phyloP scores from a whole-genome alignment of 2,329 filamentous ascomycete species.

The Aspergillus costaricaensis region DNA sequence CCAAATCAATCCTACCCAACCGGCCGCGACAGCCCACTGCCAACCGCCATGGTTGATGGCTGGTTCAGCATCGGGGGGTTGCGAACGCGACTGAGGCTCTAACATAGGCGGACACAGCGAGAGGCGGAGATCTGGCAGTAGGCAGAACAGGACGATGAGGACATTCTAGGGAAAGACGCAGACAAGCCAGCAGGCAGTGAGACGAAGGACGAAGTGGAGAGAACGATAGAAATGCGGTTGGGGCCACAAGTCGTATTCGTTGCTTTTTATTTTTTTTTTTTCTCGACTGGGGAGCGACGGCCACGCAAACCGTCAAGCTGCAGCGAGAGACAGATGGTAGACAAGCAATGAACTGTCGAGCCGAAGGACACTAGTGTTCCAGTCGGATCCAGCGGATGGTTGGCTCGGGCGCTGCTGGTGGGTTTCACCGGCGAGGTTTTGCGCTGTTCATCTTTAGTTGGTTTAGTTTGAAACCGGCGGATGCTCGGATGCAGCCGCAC shows the following conservation, averaged over 20 bases:
- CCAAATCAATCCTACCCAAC: conserved; percentile 56
- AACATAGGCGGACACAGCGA: conserved; percentile 31
- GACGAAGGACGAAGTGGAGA: not conserved
- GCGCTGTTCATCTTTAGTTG: no score
- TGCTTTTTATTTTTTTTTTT: not conserved
- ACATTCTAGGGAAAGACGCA: conserved; percentile 2
- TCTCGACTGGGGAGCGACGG: not conserved
- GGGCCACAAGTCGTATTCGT: not conserved
- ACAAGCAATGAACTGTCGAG: not conserved
- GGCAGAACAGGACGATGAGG: not conserved
- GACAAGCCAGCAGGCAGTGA: not conserved
- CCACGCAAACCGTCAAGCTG: not conserved
- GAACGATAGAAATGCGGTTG: not conserved
- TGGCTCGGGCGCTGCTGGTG: not conserved
- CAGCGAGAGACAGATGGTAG: not conserved
- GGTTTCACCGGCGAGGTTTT: not conserved
- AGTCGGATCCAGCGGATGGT: not conserved
- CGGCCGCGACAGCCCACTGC: conserved; percentile 43
- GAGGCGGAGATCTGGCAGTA: conserved; percentile 14
- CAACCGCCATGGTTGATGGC: conserved; percentile 31
- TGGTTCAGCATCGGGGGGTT: conserved; percentile 24
- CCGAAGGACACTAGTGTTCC: not conserved
- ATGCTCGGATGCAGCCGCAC: not conserved
- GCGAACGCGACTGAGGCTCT: conserved; percentile 26
- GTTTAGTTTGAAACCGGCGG: no score